Conservation (phyloP, 2,329 filamentous ascomycete genomes). For the Penicillium sp. region DNA sequence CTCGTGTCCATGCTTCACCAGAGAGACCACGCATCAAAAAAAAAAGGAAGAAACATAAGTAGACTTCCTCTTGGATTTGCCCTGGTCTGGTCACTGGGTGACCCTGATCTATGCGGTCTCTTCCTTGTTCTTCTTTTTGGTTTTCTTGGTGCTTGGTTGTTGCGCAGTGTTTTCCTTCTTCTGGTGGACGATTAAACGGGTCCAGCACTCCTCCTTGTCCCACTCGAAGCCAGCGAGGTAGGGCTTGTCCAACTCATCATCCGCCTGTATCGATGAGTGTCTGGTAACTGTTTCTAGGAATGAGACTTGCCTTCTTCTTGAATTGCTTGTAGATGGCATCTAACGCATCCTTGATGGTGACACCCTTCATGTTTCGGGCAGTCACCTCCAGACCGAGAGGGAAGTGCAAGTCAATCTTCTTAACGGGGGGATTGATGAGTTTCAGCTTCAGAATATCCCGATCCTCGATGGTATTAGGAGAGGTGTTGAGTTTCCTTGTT, state of each 20-base stretch:
- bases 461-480: conserved; percentile 70
- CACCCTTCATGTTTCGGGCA: conserved; percentile 84
- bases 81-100: neutral
- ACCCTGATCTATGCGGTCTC: conserved; percentile 30
- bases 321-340: conserved; percentile 94
- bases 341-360: conserved; percentile 94
- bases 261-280: conserved; percentile 52
- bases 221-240: conserved; percentile 94
- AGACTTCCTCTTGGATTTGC: neutral
- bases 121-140: conserved; percentile 55
- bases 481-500: conserved; percentile 89
- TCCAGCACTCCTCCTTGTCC: conserved; percentile 90
- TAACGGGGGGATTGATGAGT: conserved; percentile 75
- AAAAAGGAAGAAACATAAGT: conserved; percentile 2
- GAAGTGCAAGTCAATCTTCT: conserved; percentile 92
- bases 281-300: neutral
- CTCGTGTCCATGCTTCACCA: too few relatives aligned
- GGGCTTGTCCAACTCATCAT: conserved; percentile 82
- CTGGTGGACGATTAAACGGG: conserved; percentile 78
- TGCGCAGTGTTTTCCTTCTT: conserved; percentile 58
- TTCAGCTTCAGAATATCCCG: conserved; percentile 74
- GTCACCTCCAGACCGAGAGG: conserved; percentile 80
- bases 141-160: conserved; percentile 46
- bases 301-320: conserved; percentile 79
- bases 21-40: neutral